These are phyloP conservation scores for Flammula alnicola DNA, from an alignment of 1,284 basidiomycete species.

Conservation along the genomic window DNA sequence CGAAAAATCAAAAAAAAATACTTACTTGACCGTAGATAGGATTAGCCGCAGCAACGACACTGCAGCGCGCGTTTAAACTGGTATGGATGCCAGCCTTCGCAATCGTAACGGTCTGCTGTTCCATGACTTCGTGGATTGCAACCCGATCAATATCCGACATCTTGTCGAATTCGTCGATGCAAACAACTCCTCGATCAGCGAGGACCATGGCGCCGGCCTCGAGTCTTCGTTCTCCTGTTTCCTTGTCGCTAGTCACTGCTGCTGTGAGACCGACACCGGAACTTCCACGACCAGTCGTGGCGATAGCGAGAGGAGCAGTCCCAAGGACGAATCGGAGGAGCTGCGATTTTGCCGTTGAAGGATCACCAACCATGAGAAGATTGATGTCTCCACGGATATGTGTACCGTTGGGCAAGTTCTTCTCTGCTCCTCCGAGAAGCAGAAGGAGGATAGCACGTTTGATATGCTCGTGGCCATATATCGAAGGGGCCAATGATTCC, in stretches of 20 bases:
- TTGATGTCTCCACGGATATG: constrained; percentile 99
- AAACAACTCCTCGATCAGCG: constrained; percentile 98
- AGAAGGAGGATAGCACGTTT: constrained; percentile 94
- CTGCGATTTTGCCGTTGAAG: constrained; percentile 97
- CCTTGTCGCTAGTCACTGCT: constrained; percentile 98
- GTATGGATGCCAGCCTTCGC: constrained; percentile 99
- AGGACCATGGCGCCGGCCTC: constrained; percentile 99
- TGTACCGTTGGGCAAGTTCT: constrained; percentile 97
- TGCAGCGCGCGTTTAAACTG: constrained; percentile 96
- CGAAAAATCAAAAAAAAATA: constrained; percentile 13
- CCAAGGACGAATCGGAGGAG: constrained; percentile 95
- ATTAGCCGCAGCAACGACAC: constrained; percentile 97
- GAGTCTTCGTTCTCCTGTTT: constrained; percentile 94
- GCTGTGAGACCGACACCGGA: constrained; percentile 99
- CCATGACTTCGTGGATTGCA: constrained; percentile 99
- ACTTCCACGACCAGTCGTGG: constrained; percentile 96
- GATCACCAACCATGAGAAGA: constrained; percentile 99
- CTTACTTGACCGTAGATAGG: constrained; percentile 96
- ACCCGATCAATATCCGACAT: constrained; percentile 99
- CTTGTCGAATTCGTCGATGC: constrained; percentile 99
- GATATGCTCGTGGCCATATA: constrained; percentile 96
- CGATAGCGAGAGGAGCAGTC: constrained; percentile 96
- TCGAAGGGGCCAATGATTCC: constrained; percentile 95
- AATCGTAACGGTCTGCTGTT: constrained; percentile 99
- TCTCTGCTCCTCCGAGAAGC: constrained; percentile 95